Base-by-base conservation (phyloP, 768 basidiomycete genomes). In the Podaxis sp. region DNA sequence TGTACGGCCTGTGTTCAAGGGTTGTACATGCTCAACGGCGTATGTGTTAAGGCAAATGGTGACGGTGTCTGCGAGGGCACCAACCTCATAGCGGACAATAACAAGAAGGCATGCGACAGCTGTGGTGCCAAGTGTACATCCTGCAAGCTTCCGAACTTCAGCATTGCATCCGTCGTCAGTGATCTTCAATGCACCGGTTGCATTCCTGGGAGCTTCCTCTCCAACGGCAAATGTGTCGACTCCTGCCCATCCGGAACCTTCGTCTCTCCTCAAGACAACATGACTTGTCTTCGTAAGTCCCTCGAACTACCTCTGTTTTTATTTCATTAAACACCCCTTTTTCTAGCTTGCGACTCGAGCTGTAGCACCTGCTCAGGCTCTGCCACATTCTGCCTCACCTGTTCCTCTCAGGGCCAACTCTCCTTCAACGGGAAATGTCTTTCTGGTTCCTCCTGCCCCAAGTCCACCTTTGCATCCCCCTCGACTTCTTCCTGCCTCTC, bases 121-220 rank as follows among this genome's bases (percentile, higher is more conserved):
- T 94, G 93, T 69, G 90, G 90, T 2, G 75, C 88, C 0, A 89
- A 88, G 67, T 95, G 93, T 71, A 88, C 86, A 1, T 79, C 84
- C 5, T 95, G 93, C 75, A 76, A 82, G 61, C 92, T 92, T 65
- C 80, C 88, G 2, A 82, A 80, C 65, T 95, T 95, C 69, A 87
- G 70, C 57, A 78, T 81, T 11, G 83, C 82, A 1, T 92, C 92
- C 7, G 86, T 86, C 0, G 77, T 87, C 44, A 74, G 80, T 44
- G 80, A 90, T 63, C 78, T 87, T 22, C 85, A 92, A 65, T 95
- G 93, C 72, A 90, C 87, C 8, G 84, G 79, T 2, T 96, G 94
- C 70, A 72, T 94, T 15, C 86, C 91, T 9, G 93, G 94, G 8
- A 87, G 83, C 61, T 87, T 90, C 48, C 84, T 95, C 33, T 87